Conservation (phyloP, 805 yeast species). For the Wickerhamiella bombiphila region DNA sequence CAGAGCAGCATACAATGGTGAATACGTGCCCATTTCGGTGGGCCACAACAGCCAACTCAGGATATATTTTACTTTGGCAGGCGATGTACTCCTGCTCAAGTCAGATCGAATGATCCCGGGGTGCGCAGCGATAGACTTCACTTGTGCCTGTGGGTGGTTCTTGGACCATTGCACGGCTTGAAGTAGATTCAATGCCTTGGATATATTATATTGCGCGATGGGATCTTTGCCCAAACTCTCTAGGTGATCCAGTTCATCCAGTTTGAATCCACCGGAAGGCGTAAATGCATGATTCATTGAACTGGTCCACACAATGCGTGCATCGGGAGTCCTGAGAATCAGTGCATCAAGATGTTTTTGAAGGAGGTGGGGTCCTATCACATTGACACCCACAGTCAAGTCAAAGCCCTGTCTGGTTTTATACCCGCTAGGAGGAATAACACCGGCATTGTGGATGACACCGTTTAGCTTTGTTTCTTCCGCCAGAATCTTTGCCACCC, state of each 20-base stretch:
- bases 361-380: slow-evolving; percentile 32
- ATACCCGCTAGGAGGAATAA: slow-evolving; percentile 21
- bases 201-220: slow-evolving; percentile 26
- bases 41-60: slow-evolving; percentile 10
- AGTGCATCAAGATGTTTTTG: slow-evolving; percentile 26
- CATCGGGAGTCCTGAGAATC: slow-evolving; percentile 24
- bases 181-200: slow-evolving; percentile 30
- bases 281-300: slow-evolving; percentile 26
- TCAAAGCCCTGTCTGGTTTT: slow-evolving; percentile 33
- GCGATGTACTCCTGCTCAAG: too few species aligned
- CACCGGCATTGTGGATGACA: slow-evolving; percentile 19
- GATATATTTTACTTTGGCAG: background rate
- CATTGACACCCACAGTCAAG: slow-evolving; percentile 33
- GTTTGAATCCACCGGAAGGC: slow-evolving; percentile 25
- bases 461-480: slow-evolving; percentile 12
- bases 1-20: slow-evolving; percentile 32
- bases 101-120: slow-evolving; percentile 35
- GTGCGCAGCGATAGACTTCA: slow-evolving; percentile 26
- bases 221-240: slow-evolving; percentile 12
- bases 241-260: slow-evolving; percentile 27
- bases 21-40: slow-evolving; percentile 29
- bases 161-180: slow-evolving; percentile 27
- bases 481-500: slow-evolving; percentile 9
- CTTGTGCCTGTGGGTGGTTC: slow-evolving; percentile 23
- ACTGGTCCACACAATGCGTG: slow-evolving; percentile 34